phyloP scores from a whole-genome alignment of 2,329 filamentous ascomycete genomes.

The Monilinia fructicola region DNA sequence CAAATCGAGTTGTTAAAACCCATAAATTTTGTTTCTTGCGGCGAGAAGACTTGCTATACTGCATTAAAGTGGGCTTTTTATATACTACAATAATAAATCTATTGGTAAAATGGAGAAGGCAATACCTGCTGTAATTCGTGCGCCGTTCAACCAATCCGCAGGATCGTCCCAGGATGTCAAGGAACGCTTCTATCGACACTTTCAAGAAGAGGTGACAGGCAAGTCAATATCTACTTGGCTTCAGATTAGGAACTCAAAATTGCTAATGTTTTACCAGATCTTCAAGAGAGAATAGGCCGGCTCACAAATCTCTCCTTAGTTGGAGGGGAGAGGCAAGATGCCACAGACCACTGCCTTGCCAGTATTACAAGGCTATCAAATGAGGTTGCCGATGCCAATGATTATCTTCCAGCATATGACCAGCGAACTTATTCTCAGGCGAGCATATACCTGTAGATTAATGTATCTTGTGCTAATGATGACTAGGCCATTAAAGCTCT shows the following conservation, averaged over 20 bases:
- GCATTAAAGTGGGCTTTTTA: not conserved
- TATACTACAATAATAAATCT: not conserved
- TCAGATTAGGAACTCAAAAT: not conserved
- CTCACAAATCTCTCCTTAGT: conserved; percentile 62
- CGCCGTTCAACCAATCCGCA: conserved; percentile 29
- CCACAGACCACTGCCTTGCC: conserved; percentile 75
- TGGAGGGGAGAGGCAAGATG: conserved; percentile 75
- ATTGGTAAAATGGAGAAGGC: conserved; percentile 10
- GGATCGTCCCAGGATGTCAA: conserved; percentile 52
- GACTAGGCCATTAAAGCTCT: conserved; percentile 70
- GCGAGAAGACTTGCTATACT: not conserved
- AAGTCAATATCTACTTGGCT: conserved; percentile 39
- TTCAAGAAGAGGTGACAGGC: conserved; percentile 74
- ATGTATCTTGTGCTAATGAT: conserved; percentile 41
- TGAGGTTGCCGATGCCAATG: conserved; percentile 79
- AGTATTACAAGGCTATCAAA: conserved; percentile 78
- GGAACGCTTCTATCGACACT: conserved; percentile 81
- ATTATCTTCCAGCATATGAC: conserved; percentile 84
- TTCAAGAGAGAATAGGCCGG: conserved; percentile 73
- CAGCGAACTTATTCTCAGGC: conserved; percentile 83
- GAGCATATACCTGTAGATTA: conserved; percentile 27
- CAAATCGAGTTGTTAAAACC: not conserved
- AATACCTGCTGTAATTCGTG: conserved; percentile 6
- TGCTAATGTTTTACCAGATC: conserved; percentile 49
- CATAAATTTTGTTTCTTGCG: not conserved